Base-by-base conservation (phyloP, 1,284 basidiomycete genomes). In the Paramarasmius palmivorus region DNA sequence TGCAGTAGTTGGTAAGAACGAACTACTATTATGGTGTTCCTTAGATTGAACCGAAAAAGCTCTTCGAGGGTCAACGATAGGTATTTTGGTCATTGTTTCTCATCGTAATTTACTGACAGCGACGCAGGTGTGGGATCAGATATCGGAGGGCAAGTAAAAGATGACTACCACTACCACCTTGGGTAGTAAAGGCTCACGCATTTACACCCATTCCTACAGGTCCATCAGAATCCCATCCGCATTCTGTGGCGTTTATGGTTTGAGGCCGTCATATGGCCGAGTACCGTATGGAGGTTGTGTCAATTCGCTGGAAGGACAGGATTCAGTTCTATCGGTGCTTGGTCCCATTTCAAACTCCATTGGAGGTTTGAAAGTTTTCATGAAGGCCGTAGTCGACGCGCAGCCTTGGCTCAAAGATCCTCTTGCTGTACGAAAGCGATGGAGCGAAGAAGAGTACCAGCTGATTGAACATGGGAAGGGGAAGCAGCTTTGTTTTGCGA, bases 351-450 rank as follows among this genome's bases (percentile, higher is more conserved):
- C 83, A 2, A 74, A 76, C 36, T 81, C 78, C 5, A 61, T 93
- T 34, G 77, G 73, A 15, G 86, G 83, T 3, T 64, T 92, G 48
- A 84, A 83, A 63, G 65, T 75, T 0, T 92, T 92, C 70, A 81
- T 82, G 63, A 80, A 84, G 62, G 78, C 82, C 0, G 76, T 90
- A n/a, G 65, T 86, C 14, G 75, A 75, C 48, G 64, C 72, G 4
- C 75, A 82, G 59, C 88, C 88, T 0, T 93, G 92, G 92, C 62
- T 73, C 6, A 71, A 69, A 56, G 88, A 90, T 61, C 87, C 90
- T 1, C 68, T 83, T 20, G 78, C 79, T 7, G 64, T 86, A 5
- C 76, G 81, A 25, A 87, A 90, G 60, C 76, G 78, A 4, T 91
- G 86, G 88, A 73, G 77, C 29, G 77, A 86, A 54, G 70, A 77